phyloP scores from a whole-genome alignment of 306 rosid genomes.

The Bauhinia variegata region DNA sequence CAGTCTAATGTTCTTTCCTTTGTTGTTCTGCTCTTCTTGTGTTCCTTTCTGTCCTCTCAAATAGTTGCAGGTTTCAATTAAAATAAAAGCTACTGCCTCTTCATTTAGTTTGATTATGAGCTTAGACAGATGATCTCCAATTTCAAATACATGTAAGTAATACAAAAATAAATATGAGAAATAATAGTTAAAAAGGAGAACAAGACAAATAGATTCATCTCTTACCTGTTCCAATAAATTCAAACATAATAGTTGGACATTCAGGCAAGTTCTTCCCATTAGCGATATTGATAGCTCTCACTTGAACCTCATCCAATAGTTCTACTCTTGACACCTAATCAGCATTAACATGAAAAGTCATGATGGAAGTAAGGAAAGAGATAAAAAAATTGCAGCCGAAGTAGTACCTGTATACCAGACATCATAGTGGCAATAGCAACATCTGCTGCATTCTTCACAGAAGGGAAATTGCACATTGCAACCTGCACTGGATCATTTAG shows the following conservation, averaged over 20 bases:
- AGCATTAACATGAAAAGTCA: constrained; percentile 29
- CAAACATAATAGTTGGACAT: constrained; percentile 87
- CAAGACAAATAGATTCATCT: constrained; percentile 1
- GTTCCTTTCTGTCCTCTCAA: no score
- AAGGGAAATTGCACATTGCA: constrained; percentile 96
- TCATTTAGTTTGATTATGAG: background rate
- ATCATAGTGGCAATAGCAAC: constrained; percentile 92
- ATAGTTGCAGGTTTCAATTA: no score
- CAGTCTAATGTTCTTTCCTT: constrained; percentile 1
- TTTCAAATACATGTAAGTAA: constrained; percentile 22
- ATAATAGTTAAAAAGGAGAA: constrained; percentile 23
- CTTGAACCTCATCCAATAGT: constrained; percentile 90
- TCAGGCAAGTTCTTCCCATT: constrained; percentile 84
- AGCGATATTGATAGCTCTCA: constrained; percentile 88
- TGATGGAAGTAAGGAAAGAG: constrained; percentile 22
- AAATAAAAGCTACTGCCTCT: no score
- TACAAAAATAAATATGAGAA: constrained; percentile 11
- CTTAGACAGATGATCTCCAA: constrained; percentile 24
- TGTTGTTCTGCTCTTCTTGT: background rate
- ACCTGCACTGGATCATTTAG: constrained; percentile 58
- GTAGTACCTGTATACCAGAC: constrained; percentile 88
- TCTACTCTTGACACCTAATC: constrained; percentile 92
- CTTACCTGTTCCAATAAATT: constrained; percentile 91
- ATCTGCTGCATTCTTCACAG: constrained; percentile 92
- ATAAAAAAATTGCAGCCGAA: constrained; percentile 32